Evolutionary conservation across 305 asterid species (phyloP), one percentile per base, ranked within the genome.

Genomic region (Plantago coronopus): DNA sequence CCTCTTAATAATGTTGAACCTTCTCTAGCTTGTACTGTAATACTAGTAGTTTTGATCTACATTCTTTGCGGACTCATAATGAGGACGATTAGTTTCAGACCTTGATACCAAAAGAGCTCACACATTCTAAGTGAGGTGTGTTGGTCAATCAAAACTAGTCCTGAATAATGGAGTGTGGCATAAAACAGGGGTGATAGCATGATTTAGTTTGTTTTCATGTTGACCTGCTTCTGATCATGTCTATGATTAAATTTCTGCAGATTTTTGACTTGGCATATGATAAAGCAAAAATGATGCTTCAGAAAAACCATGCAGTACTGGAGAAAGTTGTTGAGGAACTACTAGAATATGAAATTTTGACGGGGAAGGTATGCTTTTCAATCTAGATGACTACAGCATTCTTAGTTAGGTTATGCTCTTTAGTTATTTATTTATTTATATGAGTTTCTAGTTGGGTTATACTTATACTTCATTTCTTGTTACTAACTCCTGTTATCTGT

Each of bases 321-420:
- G 96, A 93, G 83, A 85, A 83, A 70, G 76, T 89, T 68, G 99
- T 85, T 53, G 91, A 83, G 70, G 96, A 93, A 70, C 80, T 93
- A 74, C 82, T 93, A 17, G 79, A 87, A 68, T 80, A 71, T 59
- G 99, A 93, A 78, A 76, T 93, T 66, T 77, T 93, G 77, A 73
- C 88, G 3, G 94, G 91, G 73, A 89, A 89, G 91, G 98, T 89
- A 81, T 78, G 80, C 51, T 44, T 59, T 57, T 49, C 34, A 21
- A 44, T 67, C 57, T 15, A 40, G 57, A n/a, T 19, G 22, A n/a
- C 42, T n/a, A n/a, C 12, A 25, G 16, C 49, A 44, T 45, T 34
- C 47, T 48, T 45, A 57, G 47, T 59, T 7, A 48, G 11, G 20
- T 37, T 48, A 57, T 65, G 59, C 67, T 37, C 54, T 34, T 34